Base-by-base conservation (phyloP, 192 early-diverging fungal species). In the Podila epigama region DNA sequence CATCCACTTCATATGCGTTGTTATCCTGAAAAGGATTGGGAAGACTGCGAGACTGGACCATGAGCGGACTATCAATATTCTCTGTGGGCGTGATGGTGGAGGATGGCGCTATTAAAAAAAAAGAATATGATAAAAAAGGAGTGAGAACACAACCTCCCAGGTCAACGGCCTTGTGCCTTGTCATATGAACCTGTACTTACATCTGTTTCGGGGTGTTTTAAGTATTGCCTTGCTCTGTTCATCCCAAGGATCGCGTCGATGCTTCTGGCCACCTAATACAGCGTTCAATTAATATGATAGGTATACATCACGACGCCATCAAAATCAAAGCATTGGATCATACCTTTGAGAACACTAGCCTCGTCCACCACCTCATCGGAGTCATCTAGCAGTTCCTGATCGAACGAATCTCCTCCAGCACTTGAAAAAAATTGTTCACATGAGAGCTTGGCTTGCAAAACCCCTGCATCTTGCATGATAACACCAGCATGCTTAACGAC, bases 231-330 rank as follows among this genome's bases (percentile, higher is more conserved):
- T 55, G 28, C 51, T 41, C 36, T 58, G 64, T 66, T 50, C 64
- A 27, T 27, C 54, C 55, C 28, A 57, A 31, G 64, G 40, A 56
- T 66, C 63, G 53, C 53, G 40, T 36, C 48, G 61, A 63, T 63
- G 31, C 48, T 52, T 63, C 61, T 63, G 61, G 32, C 22, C 61
- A 63, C 48, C 59, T 61, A 61, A 28, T 41, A 50, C 31, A 61
- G 32, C 41, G 59, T 15, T 50, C 13, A 53, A 50, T 31, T 8
- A 32, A 27, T 20, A 32, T 18, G 16, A 42, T 42, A 42, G 20
- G 5, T 42, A 42, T 42, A 42, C 41, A n/a, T 18, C 41, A 18
- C 15, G 8, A 42, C 41, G 13, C 16, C 41, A 42, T 42, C 20
- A 18, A 42, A 42, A 42, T 42, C 41, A n/a, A 42, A 42, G 41